These are phyloP conservation scores for Leptographium lundbergii DNA, from an alignment of 2,329 filamentous ascomycete species.

Conservation along the genomic window DNA sequence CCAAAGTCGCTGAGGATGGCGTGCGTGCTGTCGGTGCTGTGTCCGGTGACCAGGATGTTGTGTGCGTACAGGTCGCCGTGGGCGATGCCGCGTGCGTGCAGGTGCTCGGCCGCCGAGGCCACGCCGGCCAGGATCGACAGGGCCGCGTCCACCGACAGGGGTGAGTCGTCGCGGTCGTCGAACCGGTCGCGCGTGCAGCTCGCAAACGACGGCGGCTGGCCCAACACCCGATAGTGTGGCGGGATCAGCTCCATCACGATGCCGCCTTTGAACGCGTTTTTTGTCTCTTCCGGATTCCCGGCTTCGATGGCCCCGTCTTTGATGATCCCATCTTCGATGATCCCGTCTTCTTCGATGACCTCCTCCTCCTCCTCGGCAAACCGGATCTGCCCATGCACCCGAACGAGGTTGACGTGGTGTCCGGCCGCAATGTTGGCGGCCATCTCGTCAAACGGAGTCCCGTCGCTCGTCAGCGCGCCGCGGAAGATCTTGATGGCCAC, in stretches of 20 bases:
- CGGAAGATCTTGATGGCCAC: slow-evolving; percentile 37
- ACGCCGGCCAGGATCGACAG: slow-evolving; percentile 26
- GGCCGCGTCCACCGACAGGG: slow-evolving; percentile 11
- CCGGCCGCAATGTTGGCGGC: slow-evolving; percentile 31
- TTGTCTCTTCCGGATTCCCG: neutral
- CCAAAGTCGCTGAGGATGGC: slow-evolving; percentile 35
- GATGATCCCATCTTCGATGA: slow-evolving; percentile 21
- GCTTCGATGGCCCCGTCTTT: too few relatives aligned
- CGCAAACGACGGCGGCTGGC: slow-evolving; percentile 29
- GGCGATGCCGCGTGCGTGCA: slow-evolving; percentile 28
- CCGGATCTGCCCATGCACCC: slow-evolving; percentile 28
- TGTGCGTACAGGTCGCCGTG: slow-evolving; percentile 36
- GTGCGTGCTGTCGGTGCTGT: slow-evolving; percentile 17
- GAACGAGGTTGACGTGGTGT: slow-evolving; percentile 31
- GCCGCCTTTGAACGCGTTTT: slow-evolving; percentile 19
- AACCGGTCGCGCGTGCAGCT: slow-evolving; percentile 34
- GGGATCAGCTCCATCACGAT: slow-evolving; percentile 35
- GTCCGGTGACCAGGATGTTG: slow-evolving; percentile 26
- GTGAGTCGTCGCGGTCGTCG: slow-evolving; percentile 17
- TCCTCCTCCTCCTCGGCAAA: slow-evolving; percentile 6
- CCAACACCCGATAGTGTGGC: slow-evolving; percentile 27
- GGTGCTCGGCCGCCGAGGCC: slow-evolving; percentile 27
- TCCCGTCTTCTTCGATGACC: slow-evolving; percentile 18
- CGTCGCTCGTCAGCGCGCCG: slow-evolving; percentile 32
- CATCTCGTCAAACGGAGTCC: slow-evolving; percentile 36